A percentile compares a stretch with the other conserved stretches of the same genome.
phyloP scores from a whole-genome alignment of 2,329 filamentous ascomycete species.

The Bipolaris gigantea region DNA sequence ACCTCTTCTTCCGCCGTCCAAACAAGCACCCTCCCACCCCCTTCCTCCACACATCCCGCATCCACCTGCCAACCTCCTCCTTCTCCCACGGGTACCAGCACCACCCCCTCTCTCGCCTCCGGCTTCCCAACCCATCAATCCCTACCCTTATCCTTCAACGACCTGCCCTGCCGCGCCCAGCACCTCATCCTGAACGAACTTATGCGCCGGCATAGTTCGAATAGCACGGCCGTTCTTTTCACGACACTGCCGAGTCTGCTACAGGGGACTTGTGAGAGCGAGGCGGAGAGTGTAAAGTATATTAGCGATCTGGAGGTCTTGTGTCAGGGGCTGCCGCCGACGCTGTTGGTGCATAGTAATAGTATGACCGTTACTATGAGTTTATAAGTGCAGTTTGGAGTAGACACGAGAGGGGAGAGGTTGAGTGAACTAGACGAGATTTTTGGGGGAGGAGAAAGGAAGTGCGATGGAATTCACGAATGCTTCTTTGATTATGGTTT shows the following conservation, averaged over 20 bases:
- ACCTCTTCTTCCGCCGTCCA: background rate
- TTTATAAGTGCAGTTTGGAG: too few relatives aligned
- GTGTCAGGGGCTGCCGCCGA: constrained; percentile 74
- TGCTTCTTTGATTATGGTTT: too few relatives aligned
- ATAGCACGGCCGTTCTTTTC: constrained; percentile 72
- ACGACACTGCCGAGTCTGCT: constrained; percentile 81
- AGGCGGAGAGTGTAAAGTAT: constrained; percentile 71
- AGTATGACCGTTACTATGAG: constrained; percentile 87
- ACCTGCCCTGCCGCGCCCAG: constrained; percentile 80
- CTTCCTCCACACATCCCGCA: background rate
- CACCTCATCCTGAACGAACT: constrained; percentile 86
- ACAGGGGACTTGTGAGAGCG: constrained; percentile 73
- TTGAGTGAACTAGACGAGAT: too few relatives aligned
- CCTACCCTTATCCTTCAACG: constrained; percentile 79
- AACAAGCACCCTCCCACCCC: background rate
- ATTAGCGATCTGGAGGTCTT: constrained; percentile 77
- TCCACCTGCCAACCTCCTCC: background rate
- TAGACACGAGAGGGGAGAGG: too few relatives aligned
- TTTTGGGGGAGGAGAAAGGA: too few relatives aligned
- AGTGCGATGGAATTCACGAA: too few relatives aligned
- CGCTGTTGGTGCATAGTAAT: constrained; percentile 80
- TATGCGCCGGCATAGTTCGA: constrained; percentile 55
- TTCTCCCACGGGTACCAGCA: background rate
- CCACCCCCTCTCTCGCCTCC: constrained; percentile 24
- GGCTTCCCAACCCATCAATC: constrained; percentile 62